Evolutionary conservation across 177 flowering plant species (phyloP).

Genomic region (Vitis hybrid): DNA sequence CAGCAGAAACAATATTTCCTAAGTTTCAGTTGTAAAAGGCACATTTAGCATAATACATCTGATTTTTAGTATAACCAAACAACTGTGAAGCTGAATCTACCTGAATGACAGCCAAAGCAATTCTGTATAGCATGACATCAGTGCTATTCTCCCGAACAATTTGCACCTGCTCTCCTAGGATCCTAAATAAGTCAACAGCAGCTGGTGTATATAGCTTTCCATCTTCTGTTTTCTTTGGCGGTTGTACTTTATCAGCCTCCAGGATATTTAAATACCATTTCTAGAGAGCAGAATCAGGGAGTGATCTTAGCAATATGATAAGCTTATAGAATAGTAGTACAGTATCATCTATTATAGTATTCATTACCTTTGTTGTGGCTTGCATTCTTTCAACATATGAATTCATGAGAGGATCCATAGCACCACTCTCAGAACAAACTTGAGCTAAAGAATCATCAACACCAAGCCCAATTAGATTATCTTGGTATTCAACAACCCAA

Average conservation of each 20-base stretch:
- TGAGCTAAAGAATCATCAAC: conserved; percentile 98
- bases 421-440: conserved; percentile 99
- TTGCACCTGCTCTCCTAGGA: conserved; percentile 96
- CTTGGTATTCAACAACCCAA: conserved; percentile 99
- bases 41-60: not conserved
- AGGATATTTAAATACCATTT: conserved; percentile 97
- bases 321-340: not conserved
- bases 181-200: conserved; percentile 96
- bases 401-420: conserved; percentile 99
- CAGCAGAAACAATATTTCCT: not conserved
- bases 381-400: conserved; percentile 99
- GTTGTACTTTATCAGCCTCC: conserved; percentile 89
- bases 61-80: not conserved
- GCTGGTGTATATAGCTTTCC: conserved; percentile 98
- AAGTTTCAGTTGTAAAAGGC: not conserved
- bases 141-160: conserved; percentile 98
- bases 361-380: conserved; percentile 80
- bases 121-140: conserved; percentile 94
- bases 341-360: conserved; percentile 1
- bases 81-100: conserved; percentile 31
- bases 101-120: conserved; percentile 92
- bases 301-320: conserved; percentile 3
- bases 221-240: conserved; percentile 91
- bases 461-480: conserved; percentile 88
- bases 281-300: conserved; percentile 31